Base-by-base conservation (phyloP, 805 yeast species). In the Metschnikowia rubicola region DNA sequence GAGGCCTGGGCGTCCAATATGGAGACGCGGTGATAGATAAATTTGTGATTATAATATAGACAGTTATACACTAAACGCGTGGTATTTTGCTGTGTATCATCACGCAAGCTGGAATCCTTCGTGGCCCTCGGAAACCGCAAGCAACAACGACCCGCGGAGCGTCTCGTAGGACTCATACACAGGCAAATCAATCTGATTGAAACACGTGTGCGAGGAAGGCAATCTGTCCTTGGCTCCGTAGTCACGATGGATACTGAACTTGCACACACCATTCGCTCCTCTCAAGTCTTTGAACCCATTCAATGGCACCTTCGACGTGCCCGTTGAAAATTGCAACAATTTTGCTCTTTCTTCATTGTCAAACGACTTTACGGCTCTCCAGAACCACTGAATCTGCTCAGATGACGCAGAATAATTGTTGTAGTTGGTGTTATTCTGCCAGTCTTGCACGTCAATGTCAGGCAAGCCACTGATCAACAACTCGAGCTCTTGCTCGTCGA, bases 201-300 rank as follows among this genome's bases (percentile, higher is more conserved):
- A 92, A 66, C 99, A 94, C 3, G 98, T 94, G 63, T 94, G 99
- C 0, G 97, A 88, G 0, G 96, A 84, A 2, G 99, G 99, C 48
- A 94, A 74, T 52, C 98, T 79, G 46, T 88, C 95, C 8, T 83
- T 79, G 10, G 86, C 68, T 1, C 96, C 96, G 65, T 86, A 90
- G 58, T 88, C 97, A 47, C 95, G 77, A 62, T 89, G 97, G 48
- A 94, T 88, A 51, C 87, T 83, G 67, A 94, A 94, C 61, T 88
- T 88, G 39, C 90, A 81, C 8, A 83, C 76, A 2, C 97, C 97
- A 60, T 82, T 81, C 52, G 90, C 88, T 15, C 98, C 97, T 46
- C 87, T 84, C 52, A 94, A 74, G 57, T 86, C 96, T 57, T 86
- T 85, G 64, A 94, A 94, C 1, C 99, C 99, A 59, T 87, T 86